A percentile compares a stretch with the other conserved stretches of the same genome.
Conservation (phyloP, 305 asterid genomes). For the Fraxinus xanthoxyloides region DNA sequence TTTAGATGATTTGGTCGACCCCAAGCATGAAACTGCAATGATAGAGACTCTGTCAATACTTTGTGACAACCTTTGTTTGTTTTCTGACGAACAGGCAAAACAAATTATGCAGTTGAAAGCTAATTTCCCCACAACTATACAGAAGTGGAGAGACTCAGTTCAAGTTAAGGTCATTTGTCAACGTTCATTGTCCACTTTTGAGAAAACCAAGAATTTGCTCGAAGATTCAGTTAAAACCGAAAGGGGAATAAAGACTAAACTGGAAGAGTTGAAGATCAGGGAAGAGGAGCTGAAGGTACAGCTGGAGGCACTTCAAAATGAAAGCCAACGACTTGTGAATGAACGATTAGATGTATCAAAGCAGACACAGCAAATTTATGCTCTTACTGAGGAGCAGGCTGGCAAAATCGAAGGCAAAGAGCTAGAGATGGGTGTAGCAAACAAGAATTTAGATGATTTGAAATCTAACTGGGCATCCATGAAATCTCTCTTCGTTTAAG, state of each 20-base stretch:
- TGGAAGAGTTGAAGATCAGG: not conserved
- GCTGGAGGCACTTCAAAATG: not conserved
- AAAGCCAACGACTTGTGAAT: not conserved
- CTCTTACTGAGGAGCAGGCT: not conserved
- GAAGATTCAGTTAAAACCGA: not conserved
- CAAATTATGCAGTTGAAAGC: not conserved
- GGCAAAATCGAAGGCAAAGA: not conserved
- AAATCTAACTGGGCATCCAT: not conserved
- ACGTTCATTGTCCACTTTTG: not conserved
- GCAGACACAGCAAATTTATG: not conserved
- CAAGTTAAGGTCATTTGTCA: not conserved
- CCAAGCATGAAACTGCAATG: conserved; percentile 4
- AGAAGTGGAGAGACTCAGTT: conserved; percentile 10
- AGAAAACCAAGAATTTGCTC: not conserved
- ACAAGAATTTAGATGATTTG: not conserved
- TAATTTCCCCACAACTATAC: not conserved
- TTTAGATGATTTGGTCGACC: not conserved
- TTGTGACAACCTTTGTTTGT: not conserved
- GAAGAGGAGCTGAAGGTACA: not conserved
- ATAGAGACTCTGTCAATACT: conserved; percentile 4
- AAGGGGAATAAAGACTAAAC: not conserved
- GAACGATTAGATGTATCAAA: not conserved
- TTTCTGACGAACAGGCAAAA: not conserved
- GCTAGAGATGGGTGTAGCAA: not conserved
- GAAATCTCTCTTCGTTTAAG: not conserved